Evolutionary conservation across 306 rosid species (phyloP), one percentile per base, ranked within the genome.

Genomic region (Vigna hirtella): DNA sequence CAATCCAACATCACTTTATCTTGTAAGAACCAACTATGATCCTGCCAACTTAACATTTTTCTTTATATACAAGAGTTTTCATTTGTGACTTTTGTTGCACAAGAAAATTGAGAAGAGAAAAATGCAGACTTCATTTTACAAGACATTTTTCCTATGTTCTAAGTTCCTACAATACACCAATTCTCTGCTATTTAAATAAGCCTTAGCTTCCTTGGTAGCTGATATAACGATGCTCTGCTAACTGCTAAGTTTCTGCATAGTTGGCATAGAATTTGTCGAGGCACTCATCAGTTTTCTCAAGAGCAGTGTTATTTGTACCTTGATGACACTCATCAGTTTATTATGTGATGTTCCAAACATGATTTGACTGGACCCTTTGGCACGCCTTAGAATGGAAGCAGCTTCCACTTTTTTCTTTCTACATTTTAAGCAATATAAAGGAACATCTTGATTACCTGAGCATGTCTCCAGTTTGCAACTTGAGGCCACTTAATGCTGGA

Each of bases 401-500:
- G 80, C 72, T 58, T 83, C 80, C 50, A 74, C 14, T 24, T 70
- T 63, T 66, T 70, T 68, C 28, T 26, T 26, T 59, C 34, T 66
- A 57, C 68, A 38, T 53, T 49, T 66, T 26, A 78, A 40, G 77
- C 34, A 32, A 32, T 42, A 55, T 9, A 73, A 61, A 83, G 62
- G 77, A 70, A 63, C 71, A 11, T 74, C 47, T 77, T 77, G 38
- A 79, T 88, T 89, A 95, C 93, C 98, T 88, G 86, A 89, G 98
- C 96, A 92, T 92, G 90, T 92, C 97, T 70, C 87, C 87, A 63
- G 57, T 38, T 5, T 22, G 87, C 81, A 92, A 84, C 82, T 82
- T 77, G 58, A 81, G 98, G 59, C 95, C 89, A 34, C 95, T 94
- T 71, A 91, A 77, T 24, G 90, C 85, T 0, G 98, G 97, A 52